Base-by-base conservation (phyloP, 129 eudicot genomes). In the Flaveria robusta region DNA sequence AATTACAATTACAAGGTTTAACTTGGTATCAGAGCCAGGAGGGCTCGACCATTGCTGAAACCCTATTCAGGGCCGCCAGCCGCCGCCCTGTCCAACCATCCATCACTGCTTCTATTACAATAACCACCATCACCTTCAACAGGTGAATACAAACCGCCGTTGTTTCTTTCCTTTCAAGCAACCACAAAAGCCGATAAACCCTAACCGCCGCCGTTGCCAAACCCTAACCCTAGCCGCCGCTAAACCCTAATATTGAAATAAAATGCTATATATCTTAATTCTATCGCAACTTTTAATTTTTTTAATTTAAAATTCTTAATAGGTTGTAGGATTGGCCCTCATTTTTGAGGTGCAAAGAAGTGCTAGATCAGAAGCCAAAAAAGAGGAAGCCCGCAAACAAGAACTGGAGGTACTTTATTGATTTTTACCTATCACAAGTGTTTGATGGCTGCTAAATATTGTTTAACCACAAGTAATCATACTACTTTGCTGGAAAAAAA, bases 301-400 rank as follows among this genome's bases (percentile, higher is more conserved):
- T 62, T 50, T 62, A 23, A 22, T 58, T 55, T 12, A 24, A 49
- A 71, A 34, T 59, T 39, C 11, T 70, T 39, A 68, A 67, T 59
- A 94, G 98, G 98, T 94, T 31, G 98, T 87, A 74, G 96, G 87
- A 66, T 91, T 68, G n/a, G 93, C 88, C 56, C 70, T 94, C 19
- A 63, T 91, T 6, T 94, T 87, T 79, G 98, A 94, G 84, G 96
- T 89, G 78, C 97, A 91, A 37, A 94, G 98, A 79, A 89, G 83
- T 79, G 49, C 97, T 70, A 86, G 90, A 69, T 88, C 97, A 29
- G 97, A 93, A 77, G 98, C 98, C 72, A 94, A 87, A 67, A 94
- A 91, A 80, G 98, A 94, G 85, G 97, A 89, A 74, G 23, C 78
- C 27, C 91, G 97, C 71, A 91, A 64, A 79, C 88, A 84, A 81